Base-by-base conservation (phyloP, 2,329 filamentous ascomycete genomes). In the Pseudocercospora macadamiae region DNA sequence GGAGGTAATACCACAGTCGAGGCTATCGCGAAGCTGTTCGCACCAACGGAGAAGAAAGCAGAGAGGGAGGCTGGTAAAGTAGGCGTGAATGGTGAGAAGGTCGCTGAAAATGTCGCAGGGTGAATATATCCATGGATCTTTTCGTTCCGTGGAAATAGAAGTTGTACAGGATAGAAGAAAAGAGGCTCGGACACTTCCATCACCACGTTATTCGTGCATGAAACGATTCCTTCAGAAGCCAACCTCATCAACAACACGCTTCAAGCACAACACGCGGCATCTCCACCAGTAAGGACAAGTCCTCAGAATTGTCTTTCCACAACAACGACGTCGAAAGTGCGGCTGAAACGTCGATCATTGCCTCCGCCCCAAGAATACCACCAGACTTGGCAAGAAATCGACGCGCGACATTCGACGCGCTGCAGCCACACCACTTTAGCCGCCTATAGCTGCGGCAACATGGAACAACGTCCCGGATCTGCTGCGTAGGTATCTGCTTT, bases 1-100 rank as follows among this genome's bases (percentile, higher is more conserved):
- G 85, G 85, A n/a, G 85, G 85, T 0, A 88, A 88, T 71, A 87
- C 84, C 2, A 86, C 84, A 0, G 76, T 87, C 9, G 85, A 87
- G 68, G 84, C 82, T 1, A 81, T 88, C 64, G 76, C 73, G 21
- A 81, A 82, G 71, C 72, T 87, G 37, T 87, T 85, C 68, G 68
- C 64, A 32, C 57, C 69, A 3, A 62, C 62, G 39, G 34, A 28
- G 8, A 18, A 3, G 2, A 59, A 69, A 47, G 61, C 65, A 53
- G 73, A 79, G 66, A 73, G 78, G 61, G 70, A 73, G 18, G 74
- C 76, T 54, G 76, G 73, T 1, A 73, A 74, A 19, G 48, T 79
- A 2, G 76, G 75, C 1, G 64, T 62, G 36, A 68, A 79, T 60
- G 79, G 79, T n/a, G 68, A 70, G 57, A 77, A 66, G 59, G 66